Evolutionary conservation across 768 basidiomycete species (phyloP), one percentile per base, ranked within the genome.

Genomic region (Leccinum boreale): DNA sequence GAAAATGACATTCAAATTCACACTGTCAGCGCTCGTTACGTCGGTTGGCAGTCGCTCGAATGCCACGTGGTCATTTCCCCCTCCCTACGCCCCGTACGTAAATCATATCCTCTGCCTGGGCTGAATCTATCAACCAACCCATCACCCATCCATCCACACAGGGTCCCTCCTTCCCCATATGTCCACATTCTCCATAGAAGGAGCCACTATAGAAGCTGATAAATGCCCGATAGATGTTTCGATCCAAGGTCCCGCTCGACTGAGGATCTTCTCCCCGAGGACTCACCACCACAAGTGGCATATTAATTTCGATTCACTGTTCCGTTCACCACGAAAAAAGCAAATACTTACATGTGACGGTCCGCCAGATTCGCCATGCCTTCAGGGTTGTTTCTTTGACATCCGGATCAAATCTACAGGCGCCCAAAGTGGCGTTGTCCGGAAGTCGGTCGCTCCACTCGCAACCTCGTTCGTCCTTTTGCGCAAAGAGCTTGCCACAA

Each of bases 11-110:
- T 2, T 11, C 36, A 58, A 59, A 61, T 71, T 70, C 69, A 63
- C 67, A 69, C 68, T 51, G 68, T 70, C 66, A 67, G 65, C 46
- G 36, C 61, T 56, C 61, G 60, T 63, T 66, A 62, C 55, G 39
- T 60, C 60, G 60, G 60, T 54, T 51, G 58, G 52, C 58, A 54
- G 14, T 36, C 53, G 10, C 52, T 26, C 17, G 48, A n/a, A 36
- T 56, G 56, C 70, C 71, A 70, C 70, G 70, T 71, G 71, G 59
- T 44, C 6, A 26, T 24, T 35, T 36, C 53, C 17, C 17, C 45
- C 33, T 47, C 33, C 33, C 56, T 17, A 8, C 31, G 51, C 15
- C 15, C 53, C 21, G 23, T 52, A 61, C 60, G 61, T 59, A 59
- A 45, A 55, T 8, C 26, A 45, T 44, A 46, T 31, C 53, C 26